A percentile compares a stretch with the other conserved stretches of the same genome.
Evolutionary conservation across 176 grass and related monocot species (phyloP).

Genomic region (Raddia distichophylla): DNA sequence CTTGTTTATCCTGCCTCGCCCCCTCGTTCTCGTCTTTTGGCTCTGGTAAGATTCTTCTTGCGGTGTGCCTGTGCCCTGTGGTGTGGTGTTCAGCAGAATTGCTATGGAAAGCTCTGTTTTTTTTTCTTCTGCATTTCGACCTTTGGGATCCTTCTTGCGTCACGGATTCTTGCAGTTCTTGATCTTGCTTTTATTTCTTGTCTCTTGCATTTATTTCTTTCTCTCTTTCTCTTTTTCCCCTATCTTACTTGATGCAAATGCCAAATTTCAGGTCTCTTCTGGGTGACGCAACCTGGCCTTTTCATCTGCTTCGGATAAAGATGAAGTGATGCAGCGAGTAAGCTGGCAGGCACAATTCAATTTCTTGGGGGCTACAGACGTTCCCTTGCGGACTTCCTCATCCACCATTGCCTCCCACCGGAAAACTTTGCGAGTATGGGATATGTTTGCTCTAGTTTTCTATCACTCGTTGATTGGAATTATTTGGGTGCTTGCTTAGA

Average conservation of each 20-base stretch:
- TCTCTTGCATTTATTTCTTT: slow-evolving; percentile 34
- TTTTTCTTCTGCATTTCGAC: slow-evolving; percentile 11
- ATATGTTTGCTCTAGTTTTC: slow-evolving; percentile 21
- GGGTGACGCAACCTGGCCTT: slow-evolving; percentile 30
- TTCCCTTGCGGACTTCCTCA: slow-evolving; percentile 27
- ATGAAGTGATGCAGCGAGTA: slow-evolving; percentile 13
- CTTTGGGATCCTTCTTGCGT: slow-evolving; percentile 34
- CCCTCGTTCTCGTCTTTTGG: slow-evolving; percentile 7
- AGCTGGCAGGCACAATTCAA: not conserved
- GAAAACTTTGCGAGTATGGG: slow-evolving; percentile 30
- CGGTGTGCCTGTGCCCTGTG: slow-evolving; percentile 7
- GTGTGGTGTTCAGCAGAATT: slow-evolving; percentile 14
- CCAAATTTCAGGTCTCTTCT: slow-evolving; percentile 55
- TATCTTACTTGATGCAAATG: slow-evolving; percentile 42
- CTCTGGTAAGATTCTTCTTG: slow-evolving; percentile 19
- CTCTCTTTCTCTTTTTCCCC: not conserved
- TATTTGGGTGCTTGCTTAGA: not conserved
- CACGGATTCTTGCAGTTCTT: slow-evolving; percentile 8
- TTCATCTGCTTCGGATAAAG: slow-evolving; percentile 26
- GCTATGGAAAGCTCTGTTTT: slow-evolving; percentile 2
- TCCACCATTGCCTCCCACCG: slow-evolving; percentile 30
- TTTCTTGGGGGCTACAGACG: slow-evolving; percentile 26
- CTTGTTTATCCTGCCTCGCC: slow-evolving; percentile 20
- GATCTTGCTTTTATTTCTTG: slow-evolving; percentile 17
- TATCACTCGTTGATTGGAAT: not conserved